Percentiles rank a stretch among this genome's conserved stretches.
These are phyloP conservation scores for Albugo candida DNA, from an alignment of 352 stramenopile species.

Conservation along the genomic window DNA sequence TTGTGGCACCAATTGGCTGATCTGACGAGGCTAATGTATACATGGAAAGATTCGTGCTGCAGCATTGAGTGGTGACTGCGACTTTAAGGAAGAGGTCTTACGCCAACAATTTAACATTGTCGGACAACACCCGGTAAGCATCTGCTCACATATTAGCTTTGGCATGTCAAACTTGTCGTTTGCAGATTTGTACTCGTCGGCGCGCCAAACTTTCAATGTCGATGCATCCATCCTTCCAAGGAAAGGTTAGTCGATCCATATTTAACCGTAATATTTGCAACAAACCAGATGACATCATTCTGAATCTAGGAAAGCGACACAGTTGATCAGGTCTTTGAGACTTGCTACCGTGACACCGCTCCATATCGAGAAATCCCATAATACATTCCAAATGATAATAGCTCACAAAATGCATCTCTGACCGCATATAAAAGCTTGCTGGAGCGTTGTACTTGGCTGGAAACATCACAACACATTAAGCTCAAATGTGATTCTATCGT, in stretches of 20 bases:
- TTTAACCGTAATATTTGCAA: not conserved
- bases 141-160: not conserved
- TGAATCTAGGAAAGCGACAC: conserved; percentile 57
- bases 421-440: not conserved
- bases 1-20: conserved; percentile 4
- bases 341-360: conserved; percentile 68
- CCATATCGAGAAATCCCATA: conserved; percentile 72
- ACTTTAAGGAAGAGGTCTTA: conserved; percentile 84
- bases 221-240: conserved; percentile 50
- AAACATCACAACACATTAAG: not conserved
- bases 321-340: conserved; percentile 68
- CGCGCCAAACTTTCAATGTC: conserved; percentile 72
- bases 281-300: not conserved
- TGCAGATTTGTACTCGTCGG: conserved; percentile 72
- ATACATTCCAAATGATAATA: no score
- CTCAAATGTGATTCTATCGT: no score
- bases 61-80: conserved; percentile 74
- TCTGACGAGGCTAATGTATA: not conserved
- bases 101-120: conserved; percentile 80
- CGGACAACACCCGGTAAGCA: conserved; percentile 69
- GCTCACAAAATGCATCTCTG: conserved; percentile 3
- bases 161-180: not conserved
- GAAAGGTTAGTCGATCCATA: conserved; percentile 4
- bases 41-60: conserved; percentile 34
- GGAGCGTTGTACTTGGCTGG: conserved; percentile 1